Conservation (phyloP, 2,329 filamentous ascomycete genomes). For the Phialocephala sp. region DNA sequence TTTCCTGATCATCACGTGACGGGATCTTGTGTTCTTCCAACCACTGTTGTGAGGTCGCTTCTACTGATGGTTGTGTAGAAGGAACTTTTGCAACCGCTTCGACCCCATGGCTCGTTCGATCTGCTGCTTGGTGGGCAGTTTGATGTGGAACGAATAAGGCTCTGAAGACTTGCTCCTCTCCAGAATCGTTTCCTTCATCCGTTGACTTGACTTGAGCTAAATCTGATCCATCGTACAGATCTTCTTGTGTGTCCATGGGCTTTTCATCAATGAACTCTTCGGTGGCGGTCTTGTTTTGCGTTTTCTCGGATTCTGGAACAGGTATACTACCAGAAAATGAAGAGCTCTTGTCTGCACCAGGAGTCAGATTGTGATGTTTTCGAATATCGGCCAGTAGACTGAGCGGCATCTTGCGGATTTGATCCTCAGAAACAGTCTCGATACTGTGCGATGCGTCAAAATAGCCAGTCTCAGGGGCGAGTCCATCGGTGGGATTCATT, state of each 20-base stretch:
- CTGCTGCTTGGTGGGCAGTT: conserved; percentile 51
- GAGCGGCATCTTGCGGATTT: conserved; percentile 36
- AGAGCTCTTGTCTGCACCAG: conserved; percentile 38
- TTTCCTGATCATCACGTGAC: conserved; percentile 24
- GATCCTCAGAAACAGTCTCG: conserved; percentile 31
- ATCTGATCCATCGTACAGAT: conserved; percentile 46
- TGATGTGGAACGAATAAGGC: conserved; percentile 83
- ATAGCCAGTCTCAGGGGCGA: conserved; percentile 37
- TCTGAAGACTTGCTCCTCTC: conserved; percentile 86
- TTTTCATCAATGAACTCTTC: neutral
- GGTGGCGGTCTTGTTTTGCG: conserved; percentile 7
- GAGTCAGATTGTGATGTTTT: conserved; percentile 42
- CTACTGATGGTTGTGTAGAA: neutral
- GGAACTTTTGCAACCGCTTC: conserved; percentile 18
- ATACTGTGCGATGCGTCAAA: conserved; percentile 31
- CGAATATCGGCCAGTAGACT: conserved; percentile 42
- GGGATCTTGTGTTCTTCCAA: conserved; percentile 43
- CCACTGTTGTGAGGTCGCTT: conserved; percentile 33
- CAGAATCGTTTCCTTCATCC: conserved; percentile 64
- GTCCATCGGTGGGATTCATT: conserved; percentile 30
- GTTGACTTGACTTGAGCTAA: conserved; percentile 30
- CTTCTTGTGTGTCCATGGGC: conserved; percentile 6
- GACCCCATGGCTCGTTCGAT: conserved; percentile 36
- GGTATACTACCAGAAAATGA: conserved; percentile 44
- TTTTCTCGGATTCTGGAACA: conserved; percentile 38